Conservation (phyloP, 1,284 basidiomycete species). For the Phenoliferia sp. region DNA sequence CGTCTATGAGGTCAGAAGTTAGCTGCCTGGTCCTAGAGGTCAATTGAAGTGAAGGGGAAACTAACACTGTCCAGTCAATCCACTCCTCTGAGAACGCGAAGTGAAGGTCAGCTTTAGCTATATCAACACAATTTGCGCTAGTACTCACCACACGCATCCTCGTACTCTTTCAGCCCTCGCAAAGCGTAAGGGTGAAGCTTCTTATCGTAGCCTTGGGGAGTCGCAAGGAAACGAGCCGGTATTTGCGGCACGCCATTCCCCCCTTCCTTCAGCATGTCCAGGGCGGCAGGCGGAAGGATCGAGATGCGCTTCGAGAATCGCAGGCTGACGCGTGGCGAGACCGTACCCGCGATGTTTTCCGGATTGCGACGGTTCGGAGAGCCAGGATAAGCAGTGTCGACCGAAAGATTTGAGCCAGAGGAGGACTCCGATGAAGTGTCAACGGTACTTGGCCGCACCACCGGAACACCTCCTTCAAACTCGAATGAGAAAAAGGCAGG, state of each 20-base stretch:
- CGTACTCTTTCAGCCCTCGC: slow-evolving; percentile 48
- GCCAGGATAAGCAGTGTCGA: slow-evolving; percentile 16
- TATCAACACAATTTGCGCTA: not conserved
- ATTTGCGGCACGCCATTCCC: slow-evolving; percentile 33
- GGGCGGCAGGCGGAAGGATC: slow-evolving; percentile 38
- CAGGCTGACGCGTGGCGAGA: slow-evolving; percentile 36
- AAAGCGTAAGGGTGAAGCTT: slow-evolving; percentile 48
- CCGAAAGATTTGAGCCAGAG: not conserved
- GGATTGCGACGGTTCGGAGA: slow-evolving; percentile 10
- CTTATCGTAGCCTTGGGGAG: slow-evolving; percentile 34
- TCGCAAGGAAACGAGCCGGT: slow-evolving; percentile 27
- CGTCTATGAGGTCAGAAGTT: not conserved
- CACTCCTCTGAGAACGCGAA: slow-evolving; percentile 20
- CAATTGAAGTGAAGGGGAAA: not conserved
- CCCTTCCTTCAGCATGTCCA: slow-evolving; percentile 36
- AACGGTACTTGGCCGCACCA: slow-evolving; percentile 17
- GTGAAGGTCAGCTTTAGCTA: not conserved
- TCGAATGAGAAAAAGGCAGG: slow-evolving; percentile 32
- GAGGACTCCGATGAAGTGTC: not conserved
- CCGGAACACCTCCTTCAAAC: slow-evolving; percentile 27
- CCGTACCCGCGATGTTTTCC: slow-evolving; percentile 2
- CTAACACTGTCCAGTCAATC: slow-evolving; percentile 27
- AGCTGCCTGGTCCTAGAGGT: not conserved
- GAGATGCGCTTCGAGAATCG: slow-evolving; percentile 39
- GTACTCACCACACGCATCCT: slow-evolving; percentile 40